Conservation (phyloP, 1,284 basidiomycete genomes). For the Ceratobasidium sp. region DNA sequence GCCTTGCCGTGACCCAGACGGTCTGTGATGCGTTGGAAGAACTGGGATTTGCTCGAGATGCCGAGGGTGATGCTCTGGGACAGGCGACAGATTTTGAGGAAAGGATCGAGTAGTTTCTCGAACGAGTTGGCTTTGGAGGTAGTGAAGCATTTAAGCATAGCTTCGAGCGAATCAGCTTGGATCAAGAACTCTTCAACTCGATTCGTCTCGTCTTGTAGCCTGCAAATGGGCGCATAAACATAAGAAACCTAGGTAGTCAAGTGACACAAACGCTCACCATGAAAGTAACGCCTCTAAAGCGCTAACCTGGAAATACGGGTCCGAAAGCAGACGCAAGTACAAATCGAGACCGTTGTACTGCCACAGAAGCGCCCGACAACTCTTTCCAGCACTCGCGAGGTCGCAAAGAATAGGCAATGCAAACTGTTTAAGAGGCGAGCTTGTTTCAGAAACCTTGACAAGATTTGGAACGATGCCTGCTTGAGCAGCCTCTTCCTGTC, state of each 20-base stretch:
- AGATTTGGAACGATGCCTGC: conserved; percentile 94
- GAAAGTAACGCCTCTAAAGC: conserved; percentile 92
- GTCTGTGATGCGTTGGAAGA: conserved; percentile 90
- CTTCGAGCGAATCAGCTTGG: conserved; percentile 76
- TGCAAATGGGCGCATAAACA: conserved; percentile 55
- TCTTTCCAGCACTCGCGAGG: conserved; percentile 93
- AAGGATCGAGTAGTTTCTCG: conserved; percentile 93
- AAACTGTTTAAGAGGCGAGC: conserved; percentile 95
- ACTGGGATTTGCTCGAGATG: conserved; percentile 79
- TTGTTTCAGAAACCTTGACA: conserved; percentile 87
- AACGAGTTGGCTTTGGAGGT: conserved; percentile 92
- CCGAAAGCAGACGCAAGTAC: conserved; percentile 88
- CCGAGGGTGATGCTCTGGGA: conserved; percentile 82
- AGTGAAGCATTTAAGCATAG: conserved; percentile 87
- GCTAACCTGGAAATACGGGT: conserved; percentile 96
- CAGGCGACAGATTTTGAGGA: conserved; percentile 89
- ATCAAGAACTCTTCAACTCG: conserved; percentile 91
- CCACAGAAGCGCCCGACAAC: conserved; percentile 88
- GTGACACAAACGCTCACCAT: conserved; percentile 70
- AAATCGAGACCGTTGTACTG: conserved; percentile 86
- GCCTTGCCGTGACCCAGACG: conserved; percentile 84
- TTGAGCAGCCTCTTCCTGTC: conserved; percentile 97
- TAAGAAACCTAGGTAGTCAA: not conserved
- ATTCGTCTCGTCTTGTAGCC: conserved; percentile 95
- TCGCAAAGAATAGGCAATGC: conserved; percentile 97